Evolutionary conservation across 2,329 filamentous ascomycete species (phyloP).

Genomic region (Ascochyta koolunga): DNA sequence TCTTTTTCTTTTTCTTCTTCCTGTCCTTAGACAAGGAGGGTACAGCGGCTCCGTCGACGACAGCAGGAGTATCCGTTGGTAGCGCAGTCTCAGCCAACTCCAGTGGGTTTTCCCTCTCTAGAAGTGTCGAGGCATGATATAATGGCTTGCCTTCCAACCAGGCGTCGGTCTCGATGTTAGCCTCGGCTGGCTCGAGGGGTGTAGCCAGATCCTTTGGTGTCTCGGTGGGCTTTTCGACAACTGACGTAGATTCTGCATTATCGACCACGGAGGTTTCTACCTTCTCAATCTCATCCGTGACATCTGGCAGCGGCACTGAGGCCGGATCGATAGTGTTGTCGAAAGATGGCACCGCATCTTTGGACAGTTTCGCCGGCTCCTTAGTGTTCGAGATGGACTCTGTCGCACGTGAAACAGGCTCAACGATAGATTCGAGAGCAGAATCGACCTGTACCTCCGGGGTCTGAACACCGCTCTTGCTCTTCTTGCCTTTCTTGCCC

Average conservation of each 20-base stretch:
- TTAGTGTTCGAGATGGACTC: not conserved
- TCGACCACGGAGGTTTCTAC: not conserved
- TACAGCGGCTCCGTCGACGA: conserved; percentile 23
- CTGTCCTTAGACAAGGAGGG: conserved; percentile 19
- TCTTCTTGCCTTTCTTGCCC: conserved; percentile 29
- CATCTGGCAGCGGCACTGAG: not conserved
- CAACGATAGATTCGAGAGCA: not conserved
- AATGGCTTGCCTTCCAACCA: conserved; percentile 7
- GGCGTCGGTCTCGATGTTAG: conserved; percentile 3
- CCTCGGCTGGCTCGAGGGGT: not conserved
- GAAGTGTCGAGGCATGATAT: not conserved
- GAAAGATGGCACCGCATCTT: not conserved
- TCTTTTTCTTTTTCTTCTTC: conserved; percentile 34
- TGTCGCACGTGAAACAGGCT: not conserved
- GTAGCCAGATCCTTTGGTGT: not conserved
- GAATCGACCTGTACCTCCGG: conserved; percentile 9
- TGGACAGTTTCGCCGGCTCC: not conserved
- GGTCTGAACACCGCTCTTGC: conserved; percentile 21
- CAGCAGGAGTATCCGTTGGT: not conserved
- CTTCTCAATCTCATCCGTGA: not conserved
- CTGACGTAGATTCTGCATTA: not conserved
- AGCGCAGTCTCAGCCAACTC: not conserved
- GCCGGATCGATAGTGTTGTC: not conserved
- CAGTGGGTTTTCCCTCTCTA: conserved; percentile 11
- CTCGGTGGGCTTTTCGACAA: not conserved